These are phyloP conservation scores for Mucor irregularis DNA, from an alignment of 371 early-diverging fungal genomes.

Conservation along the genomic window DNA sequence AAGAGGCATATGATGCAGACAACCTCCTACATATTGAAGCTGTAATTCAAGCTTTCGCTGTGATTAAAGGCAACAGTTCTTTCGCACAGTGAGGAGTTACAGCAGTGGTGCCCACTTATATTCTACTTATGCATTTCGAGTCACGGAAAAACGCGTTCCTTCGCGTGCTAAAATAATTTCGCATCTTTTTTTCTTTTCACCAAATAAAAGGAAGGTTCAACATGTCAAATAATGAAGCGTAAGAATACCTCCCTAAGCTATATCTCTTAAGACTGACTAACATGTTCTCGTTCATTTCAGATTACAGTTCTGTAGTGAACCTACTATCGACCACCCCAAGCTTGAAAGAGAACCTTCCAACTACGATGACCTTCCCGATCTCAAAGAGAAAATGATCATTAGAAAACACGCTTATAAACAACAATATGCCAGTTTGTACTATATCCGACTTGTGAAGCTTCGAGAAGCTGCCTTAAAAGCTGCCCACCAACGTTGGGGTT, in stretches of 20 bases:
- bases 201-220: neutral
- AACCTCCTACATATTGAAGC: too few relatives aligned
- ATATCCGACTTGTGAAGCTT: constrained; percentile 67
- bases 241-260: neutral
- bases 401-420: constrained; percentile 62
- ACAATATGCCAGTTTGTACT: constrained; percentile 89
- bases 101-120: too few relatives aligned
- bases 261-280: neutral
- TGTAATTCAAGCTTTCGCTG: too few relatives aligned
- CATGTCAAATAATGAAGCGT: neutral
- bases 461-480: constrained; percentile 53
- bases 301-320: constrained; percentile 15
- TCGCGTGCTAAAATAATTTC: neutral
- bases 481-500: constrained; percentile 59
- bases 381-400: constrained; percentile 49
- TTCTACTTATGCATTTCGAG: too few relatives aligned
- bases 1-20: too few relatives aligned
- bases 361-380: constrained; percentile 35
- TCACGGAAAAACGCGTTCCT: neutral
- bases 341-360: constrained; percentile 25
- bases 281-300: neutral
- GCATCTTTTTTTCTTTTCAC: neutral
- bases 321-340: constrained; percentile 1
- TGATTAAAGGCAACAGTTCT: too few relatives aligned
- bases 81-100: too few relatives aligned